Evolutionary conservation across 108 stramenopile species (phyloP).

Genomic region (Mediolabrus comicus): DNA sequence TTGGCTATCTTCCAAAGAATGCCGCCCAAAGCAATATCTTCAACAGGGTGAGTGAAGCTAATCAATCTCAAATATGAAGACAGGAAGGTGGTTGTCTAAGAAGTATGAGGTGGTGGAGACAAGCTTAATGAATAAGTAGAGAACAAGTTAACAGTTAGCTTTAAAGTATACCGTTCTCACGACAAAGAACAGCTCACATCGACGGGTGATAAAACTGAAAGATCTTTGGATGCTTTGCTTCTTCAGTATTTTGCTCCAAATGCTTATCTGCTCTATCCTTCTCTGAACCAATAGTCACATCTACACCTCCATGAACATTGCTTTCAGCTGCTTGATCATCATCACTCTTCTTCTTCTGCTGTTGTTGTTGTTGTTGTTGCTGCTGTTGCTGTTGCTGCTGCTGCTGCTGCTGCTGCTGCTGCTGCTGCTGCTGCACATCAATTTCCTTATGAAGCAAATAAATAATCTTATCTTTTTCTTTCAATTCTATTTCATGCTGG

Average conservation of each 20-base stretch:
- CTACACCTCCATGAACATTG: too few species aligned
- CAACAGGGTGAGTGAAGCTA: conserved; percentile 4
- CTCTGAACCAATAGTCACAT: too few species aligned
- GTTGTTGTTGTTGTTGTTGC: neutral
- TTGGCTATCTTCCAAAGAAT: conserved; percentile 28
- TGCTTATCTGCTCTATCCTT: too few species aligned
- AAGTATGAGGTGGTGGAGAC: neutral
- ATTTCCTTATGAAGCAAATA: neutral
- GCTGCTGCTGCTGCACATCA: neutral
- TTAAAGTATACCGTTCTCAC: too few species aligned
- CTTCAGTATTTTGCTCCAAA: too few species aligned
- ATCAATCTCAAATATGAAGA: conserved; percentile 29
- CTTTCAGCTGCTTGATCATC: too few species aligned
- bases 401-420: neutral
- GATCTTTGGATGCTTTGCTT: too few species aligned
- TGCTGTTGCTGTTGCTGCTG: neutral
- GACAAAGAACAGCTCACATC: too few species aligned
- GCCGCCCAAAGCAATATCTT: conserved; percentile 12
- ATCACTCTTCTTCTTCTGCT: too few species aligned
- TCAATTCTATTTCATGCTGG: too few species aligned
- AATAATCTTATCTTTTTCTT: neutral
- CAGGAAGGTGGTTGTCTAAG: neutral
- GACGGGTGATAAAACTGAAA: too few species aligned
- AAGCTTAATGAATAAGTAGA: neutral
- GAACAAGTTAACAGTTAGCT: too few species aligned